Evolutionary conservation across 768 basidiomycete genomes (phyloP).

Genomic region (Podaxis sp.): DNA sequence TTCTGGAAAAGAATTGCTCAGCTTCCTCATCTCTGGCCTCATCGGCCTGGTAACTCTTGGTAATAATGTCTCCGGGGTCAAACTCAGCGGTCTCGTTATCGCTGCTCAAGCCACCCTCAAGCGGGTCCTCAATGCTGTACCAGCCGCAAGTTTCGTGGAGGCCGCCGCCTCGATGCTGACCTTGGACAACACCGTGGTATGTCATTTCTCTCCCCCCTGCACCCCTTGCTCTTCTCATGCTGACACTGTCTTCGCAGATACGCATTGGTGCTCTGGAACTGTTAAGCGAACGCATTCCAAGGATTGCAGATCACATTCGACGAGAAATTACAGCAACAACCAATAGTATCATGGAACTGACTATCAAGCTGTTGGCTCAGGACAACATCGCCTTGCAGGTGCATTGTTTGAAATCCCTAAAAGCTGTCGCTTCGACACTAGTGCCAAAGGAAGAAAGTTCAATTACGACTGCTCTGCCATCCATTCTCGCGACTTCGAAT

Average conservation of each 20-base stretch:
- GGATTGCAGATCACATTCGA: constrained; percentile 55
- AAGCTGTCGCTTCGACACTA: constrained; percentile 53
- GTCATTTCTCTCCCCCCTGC: constrained; percentile 13
- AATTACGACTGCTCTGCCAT: constrained; percentile 55
- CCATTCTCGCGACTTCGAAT: constrained; percentile 46
- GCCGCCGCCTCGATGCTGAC: constrained; percentile 53
- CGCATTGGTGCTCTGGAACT: constrained; percentile 67
- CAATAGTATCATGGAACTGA: constrained; percentile 39
- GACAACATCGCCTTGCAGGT: background rate
- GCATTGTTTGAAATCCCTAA: constrained; percentile 39
- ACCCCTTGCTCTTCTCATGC: background rate
- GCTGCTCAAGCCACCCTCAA: constrained; percentile 49
- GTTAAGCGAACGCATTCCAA: constrained; percentile 59
- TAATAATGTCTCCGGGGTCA: constrained; percentile 26
- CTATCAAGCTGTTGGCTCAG: background rate
- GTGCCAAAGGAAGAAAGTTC: constrained; percentile 62
- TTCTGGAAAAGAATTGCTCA: constrained; percentile 24
- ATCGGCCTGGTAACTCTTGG: constrained; percentile 40
- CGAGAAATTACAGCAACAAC: constrained; percentile 44
- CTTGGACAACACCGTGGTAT: constrained; percentile 48
- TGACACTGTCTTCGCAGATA: constrained; percentile 35
- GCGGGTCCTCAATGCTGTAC: constrained; percentile 56
- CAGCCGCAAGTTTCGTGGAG: constrained; percentile 64
- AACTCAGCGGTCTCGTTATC: constrained; percentile 38
- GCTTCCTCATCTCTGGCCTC: constrained; percentile 43